These are phyloP conservation scores for Pulveroboletus ravenelii DNA, from an alignment of 768 basidiomycete species.

Conservation along the genomic window DNA sequence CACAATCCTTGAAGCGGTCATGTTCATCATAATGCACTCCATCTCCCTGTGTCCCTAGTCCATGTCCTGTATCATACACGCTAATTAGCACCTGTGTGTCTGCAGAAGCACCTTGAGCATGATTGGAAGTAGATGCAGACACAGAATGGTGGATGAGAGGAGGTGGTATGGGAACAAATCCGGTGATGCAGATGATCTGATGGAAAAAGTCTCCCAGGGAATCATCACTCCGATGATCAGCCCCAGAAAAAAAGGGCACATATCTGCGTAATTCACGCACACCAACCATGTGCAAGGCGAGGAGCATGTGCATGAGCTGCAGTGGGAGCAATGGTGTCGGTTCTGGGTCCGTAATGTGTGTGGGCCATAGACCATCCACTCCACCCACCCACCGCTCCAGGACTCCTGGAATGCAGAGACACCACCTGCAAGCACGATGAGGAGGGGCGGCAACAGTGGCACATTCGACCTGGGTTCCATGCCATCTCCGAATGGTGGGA, in stretches of 20 bases:
- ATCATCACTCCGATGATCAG: conserved; percentile 24
- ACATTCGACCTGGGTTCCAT: conserved; percentile 25
- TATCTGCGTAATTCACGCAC: conserved; percentile 17
- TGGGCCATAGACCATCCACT: conserved; percentile 18
- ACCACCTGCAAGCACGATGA: conserved; percentile 23
- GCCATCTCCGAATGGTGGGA: conserved; percentile 2
- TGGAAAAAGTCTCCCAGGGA: conserved; percentile 36
- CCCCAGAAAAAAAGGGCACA: conserved; percentile 11
- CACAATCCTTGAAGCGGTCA: background rate
- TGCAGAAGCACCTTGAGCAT: background rate
- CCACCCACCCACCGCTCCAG: conserved; percentile 18
- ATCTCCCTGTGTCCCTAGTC: background rate
- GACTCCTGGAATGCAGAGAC: conserved; percentile 16
- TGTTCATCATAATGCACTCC: background rate
- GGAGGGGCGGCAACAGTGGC: conserved; percentile 31
- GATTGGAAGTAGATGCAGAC: background rate
- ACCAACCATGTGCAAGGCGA: conserved; percentile 15
- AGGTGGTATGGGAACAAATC: conserved; percentile 34
- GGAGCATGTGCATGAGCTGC: conserved; percentile 25
- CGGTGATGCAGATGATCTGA: conserved; percentile 41
- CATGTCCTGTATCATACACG: background rate
- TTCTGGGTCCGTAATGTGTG: conserved; percentile 3
- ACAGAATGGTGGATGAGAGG: conserved; percentile 5
- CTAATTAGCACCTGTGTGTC: background rate
- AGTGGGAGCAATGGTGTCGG: conserved; percentile 33